phyloP scores from a whole-genome alignment of 495 filamentous ascomycete genomes.

The Hyaloscypha variabilis region DNA sequence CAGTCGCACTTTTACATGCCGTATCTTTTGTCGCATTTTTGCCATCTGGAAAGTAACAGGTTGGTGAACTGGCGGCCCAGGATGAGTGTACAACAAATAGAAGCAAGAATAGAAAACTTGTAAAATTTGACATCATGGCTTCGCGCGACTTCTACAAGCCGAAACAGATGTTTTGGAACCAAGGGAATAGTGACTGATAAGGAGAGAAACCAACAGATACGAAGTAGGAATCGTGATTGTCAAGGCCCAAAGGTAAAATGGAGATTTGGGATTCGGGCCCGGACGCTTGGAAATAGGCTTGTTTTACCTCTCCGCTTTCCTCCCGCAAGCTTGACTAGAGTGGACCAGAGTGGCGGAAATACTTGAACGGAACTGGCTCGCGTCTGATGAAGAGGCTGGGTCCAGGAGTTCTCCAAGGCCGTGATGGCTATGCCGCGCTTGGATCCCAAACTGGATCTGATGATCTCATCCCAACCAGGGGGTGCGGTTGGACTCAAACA shows the following conservation, averaged over 20 bases:
- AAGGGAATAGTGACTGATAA: neutral
- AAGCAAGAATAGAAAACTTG: neutral
- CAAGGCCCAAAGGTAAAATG: too few relatives aligned
- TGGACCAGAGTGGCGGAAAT: neutral
- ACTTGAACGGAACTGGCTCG: neutral
- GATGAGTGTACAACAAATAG: neutral
- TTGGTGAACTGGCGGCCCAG: neutral
- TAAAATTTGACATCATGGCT: neutral
- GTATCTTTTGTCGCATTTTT: neutral
- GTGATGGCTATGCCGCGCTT: neutral
- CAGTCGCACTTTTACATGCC: neutral
- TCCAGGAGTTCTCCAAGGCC: neutral
- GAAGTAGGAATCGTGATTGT: neutral
- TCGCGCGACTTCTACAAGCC: neutral
- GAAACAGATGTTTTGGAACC: neutral
- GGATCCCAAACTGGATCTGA: neutral
- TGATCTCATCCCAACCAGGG: neutral
- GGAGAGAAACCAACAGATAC: neutral
- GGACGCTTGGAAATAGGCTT: neutral
- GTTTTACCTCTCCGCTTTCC: neutral
- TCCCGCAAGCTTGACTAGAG: neutral
- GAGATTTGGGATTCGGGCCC: neutral
- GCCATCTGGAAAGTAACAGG: neutral
- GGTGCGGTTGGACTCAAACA: neutral
- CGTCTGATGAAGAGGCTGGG: neutral